Conservation (phyloP, 345 rosid species). For the Lepidium africanum region DNA sequence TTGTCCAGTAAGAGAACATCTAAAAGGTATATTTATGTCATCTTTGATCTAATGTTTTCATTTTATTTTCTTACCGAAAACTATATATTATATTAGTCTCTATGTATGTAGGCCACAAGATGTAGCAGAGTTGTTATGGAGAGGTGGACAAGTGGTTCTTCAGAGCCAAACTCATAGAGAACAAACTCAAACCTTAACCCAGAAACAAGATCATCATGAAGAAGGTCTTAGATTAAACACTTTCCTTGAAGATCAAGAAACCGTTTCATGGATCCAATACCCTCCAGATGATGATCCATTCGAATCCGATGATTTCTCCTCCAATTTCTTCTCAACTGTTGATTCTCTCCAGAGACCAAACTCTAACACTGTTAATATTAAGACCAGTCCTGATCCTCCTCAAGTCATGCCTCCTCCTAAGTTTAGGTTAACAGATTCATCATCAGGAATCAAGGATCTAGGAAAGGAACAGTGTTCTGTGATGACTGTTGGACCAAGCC, state of each 20-base stretch:
- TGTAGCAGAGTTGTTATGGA: constrained; percentile 67
- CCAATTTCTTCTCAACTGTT: constrained; percentile 32
- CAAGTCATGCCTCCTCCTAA: constrained; percentile 45
- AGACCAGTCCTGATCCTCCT: constrained; percentile 31
- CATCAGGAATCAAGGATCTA: constrained; percentile 10
- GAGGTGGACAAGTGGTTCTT: constrained; percentile 56
- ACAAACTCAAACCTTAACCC: constrained; percentile 4
- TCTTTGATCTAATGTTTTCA: neutral
- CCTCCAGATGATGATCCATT: constrained; percentile 52
- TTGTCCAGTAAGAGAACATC: constrained; percentile 32
- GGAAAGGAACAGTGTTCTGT: constrained; percentile 42
- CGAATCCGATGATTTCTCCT: constrained; percentile 46
- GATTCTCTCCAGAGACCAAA: constrained; percentile 5
- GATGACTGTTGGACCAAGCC: constrained; percentile 57
- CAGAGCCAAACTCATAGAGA: constrained; percentile 49
- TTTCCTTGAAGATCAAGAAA: constrained; percentile 46
- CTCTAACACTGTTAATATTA: constrained; percentile 23
- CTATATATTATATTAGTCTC: neutral
- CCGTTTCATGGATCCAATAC: constrained; percentile 57
- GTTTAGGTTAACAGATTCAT: constrained; percentile 28
- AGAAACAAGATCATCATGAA: neutral
- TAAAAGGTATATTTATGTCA: constrained; percentile 26
- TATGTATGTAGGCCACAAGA: constrained; percentile 37
- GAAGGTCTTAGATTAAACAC: constrained; percentile 7
- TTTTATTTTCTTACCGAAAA: neutral